Conservation (phyloP, 495 filamentous ascomycete species). For the Penicillium argentinense region DNA sequence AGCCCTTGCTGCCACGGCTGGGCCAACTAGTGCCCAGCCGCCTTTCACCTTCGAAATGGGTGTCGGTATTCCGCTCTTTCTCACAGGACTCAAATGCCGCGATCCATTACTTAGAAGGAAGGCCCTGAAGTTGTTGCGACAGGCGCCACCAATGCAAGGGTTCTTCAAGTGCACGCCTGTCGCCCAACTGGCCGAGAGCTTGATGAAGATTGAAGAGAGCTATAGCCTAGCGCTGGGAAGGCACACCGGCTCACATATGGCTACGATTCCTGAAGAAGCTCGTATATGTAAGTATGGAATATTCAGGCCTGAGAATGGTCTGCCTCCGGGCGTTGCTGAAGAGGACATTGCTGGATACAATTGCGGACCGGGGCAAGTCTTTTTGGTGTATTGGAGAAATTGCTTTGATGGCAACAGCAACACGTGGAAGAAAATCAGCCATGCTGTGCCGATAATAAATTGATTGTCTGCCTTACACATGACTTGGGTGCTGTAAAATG, state of each 20-base stretch:
- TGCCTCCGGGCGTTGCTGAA: constrained; percentile 15
- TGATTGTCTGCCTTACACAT: no score
- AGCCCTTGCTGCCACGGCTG: constrained; percentile 10
- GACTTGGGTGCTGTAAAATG: no score
- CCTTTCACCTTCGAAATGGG: constrained; percentile 34
- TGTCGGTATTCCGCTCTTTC: constrained; percentile 24
- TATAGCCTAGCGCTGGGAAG: neutral
- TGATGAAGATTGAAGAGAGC: constrained; percentile 26
- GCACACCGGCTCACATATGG: neutral
- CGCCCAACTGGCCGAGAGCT: constrained; percentile 10
- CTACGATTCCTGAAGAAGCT: constrained; percentile 28
- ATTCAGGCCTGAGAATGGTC: constrained; percentile 23
- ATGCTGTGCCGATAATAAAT: constrained; percentile 19
- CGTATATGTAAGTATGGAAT: constrained; percentile 25
- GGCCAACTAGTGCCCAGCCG: constrained; percentile 24
- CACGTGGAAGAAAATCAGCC: constrained; percentile 19
- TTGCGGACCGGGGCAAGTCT: constrained; percentile 15
- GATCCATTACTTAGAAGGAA: constrained; percentile 22
- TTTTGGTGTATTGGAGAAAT: constrained; percentile 23
- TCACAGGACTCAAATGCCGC: constrained; percentile 31
- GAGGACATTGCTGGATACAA: constrained; percentile 19
- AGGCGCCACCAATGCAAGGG: constrained; percentile 24
- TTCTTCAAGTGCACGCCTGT: constrained; percentile 20
- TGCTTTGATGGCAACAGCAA: constrained; percentile 11
- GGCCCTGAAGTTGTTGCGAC: constrained; percentile 25